Evolutionary conservation across 441 rosid species (phyloP).

Genomic region (Eruca vesicaria): DNA sequence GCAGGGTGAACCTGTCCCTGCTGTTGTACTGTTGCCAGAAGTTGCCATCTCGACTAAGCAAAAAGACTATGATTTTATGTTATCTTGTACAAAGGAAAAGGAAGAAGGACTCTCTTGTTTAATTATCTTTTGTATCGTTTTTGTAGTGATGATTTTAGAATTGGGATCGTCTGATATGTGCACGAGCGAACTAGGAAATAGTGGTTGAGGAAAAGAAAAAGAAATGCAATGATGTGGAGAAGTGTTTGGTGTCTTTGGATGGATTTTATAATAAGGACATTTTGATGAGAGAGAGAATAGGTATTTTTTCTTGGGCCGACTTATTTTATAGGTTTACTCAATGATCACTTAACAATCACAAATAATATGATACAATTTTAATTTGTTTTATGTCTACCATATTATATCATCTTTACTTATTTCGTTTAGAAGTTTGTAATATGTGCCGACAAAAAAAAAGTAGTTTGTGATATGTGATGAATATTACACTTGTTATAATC

Average conservation of each 20-base stretch:
- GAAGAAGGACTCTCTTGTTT: neutral
- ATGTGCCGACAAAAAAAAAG: too few species aligned
- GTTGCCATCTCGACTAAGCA: slow-evolving; percentile 48
- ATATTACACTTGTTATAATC: neutral
- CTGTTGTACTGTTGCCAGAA: slow-evolving; percentile 34
- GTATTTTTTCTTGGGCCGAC: slow-evolving; percentile 11
- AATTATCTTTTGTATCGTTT: neutral
- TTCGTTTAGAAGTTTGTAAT: neutral
- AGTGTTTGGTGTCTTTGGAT: slow-evolving; percentile 31
- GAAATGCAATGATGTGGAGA: slow-evolving; percentile 31
- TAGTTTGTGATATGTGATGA: too few species aligned
- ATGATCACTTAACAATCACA: slow-evolving; percentile 29
- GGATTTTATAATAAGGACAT: slow-evolving; percentile 35
- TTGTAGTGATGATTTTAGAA: slow-evolving; percentile 22
- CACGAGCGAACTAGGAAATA: slow-evolving; percentile 80
- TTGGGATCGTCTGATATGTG: slow-evolving; percentile 36
- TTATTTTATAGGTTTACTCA: slow-evolving; percentile 32
- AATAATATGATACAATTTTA: neutral
- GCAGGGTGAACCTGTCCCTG: slow-evolving; percentile 68
- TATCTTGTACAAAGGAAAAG: slow-evolving; percentile 8
- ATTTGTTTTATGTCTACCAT: slow-evolving; percentile 27
- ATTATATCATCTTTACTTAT: slow-evolving; percentile 28
- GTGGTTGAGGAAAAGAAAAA: slow-evolving; percentile 37
- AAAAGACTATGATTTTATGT: neutral
- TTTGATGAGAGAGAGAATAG: slow-evolving; percentile 28